A percentile compares a stretch with the other conserved stretches of the same genome.
phyloP scores from a whole-genome alignment of 2,329 filamentous ascomycete genomes.

The Trichoderma endophyticum region DNA sequence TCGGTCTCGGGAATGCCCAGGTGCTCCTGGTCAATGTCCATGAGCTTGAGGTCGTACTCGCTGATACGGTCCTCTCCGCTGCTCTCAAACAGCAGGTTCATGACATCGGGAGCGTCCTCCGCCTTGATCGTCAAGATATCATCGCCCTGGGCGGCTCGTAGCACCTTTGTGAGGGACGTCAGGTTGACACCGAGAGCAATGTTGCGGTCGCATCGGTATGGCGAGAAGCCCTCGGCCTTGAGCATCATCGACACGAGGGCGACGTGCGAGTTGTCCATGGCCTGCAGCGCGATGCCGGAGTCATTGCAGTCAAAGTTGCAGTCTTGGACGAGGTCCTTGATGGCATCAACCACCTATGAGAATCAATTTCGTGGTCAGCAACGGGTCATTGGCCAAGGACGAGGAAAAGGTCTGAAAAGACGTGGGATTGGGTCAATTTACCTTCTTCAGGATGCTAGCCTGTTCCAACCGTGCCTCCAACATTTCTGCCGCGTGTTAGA shows the following conservation, averaged over 20 bases:
- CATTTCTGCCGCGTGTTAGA: slow-evolving; percentile 51
- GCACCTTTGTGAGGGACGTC: slow-evolving; percentile 92
- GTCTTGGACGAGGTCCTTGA: slow-evolving; percentile 98
- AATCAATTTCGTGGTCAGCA: not conserved
- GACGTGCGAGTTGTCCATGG: slow-evolving; percentile 99
- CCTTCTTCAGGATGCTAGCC: slow-evolving; percentile 92
- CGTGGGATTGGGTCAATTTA: slow-evolving; percentile 35
- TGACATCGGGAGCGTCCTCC: slow-evolving; percentile 90
- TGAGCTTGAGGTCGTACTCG: slow-evolving; percentile 99
- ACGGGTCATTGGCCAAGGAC: not conserved
- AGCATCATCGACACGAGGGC: slow-evolving; percentile 99
- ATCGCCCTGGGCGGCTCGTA: slow-evolving; percentile 89
- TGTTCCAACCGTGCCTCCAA: slow-evolving; percentile 97
- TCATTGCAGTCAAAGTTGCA: slow-evolving; percentile 99
- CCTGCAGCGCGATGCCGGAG: slow-evolving; percentile 94
- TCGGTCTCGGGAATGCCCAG: slow-evolving; percentile 99
- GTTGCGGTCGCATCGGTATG: slow-evolving; percentile 98
- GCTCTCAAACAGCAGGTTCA: slow-evolving; percentile 96
- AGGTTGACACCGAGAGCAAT: slow-evolving; percentile 98
- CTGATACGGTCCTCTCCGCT: slow-evolving; percentile 82
- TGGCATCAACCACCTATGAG: slow-evolving; percentile 86
- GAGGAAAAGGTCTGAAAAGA: not conserved
- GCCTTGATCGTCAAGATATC: slow-evolving; percentile 96
- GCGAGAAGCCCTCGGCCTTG: slow-evolving; percentile 89
- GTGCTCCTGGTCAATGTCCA: slow-evolving; percentile 99